Base-by-base conservation (phyloP, 1,284 basidiomycete species). In the Trametes hirsuta region DNA sequence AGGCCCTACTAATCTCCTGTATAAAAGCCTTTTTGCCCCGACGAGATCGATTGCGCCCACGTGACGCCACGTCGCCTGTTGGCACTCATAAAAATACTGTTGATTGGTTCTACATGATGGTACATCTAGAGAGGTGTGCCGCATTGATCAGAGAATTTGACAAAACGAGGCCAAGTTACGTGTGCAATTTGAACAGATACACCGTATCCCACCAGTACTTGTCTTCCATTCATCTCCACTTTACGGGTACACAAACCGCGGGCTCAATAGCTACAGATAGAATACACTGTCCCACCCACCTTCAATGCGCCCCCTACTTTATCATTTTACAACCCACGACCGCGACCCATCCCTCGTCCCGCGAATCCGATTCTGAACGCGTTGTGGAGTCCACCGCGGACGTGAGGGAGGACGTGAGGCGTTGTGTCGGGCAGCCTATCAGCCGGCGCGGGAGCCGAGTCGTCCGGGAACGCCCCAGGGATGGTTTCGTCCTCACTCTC, bases 1-100 rank as follows among this genome's bases (percentile, higher is more conserved):
- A 88, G 85, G 87, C 86, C 87, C 86, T 66, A 63, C 67, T 4
- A 10, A 8, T 46, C 25, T 25, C 8, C 30, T 18, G 30, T 4
- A 11, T 12, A 12, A 40, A 40, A 11, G 3, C 39, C 39, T 40
- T 40, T 44, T 18, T 44, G 8, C 30, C 30, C 30, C 30, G 8
- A 30, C 30, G 30, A 30, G 8, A 30, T 8, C 30, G 30, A 30
- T 8, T 8, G 30, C 8, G 30, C 8, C 8, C 30, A 30, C 30
- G 4, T 4, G 30, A 5, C 30, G 8, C 30, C 30, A 30, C 30
- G 30, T 30, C 8, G 30, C 4, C 30, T 30, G 30, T 5, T 8
- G 30, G 30, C 30, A 30, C 8, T 30, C 30, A 18, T 18, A 18
- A 30, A 30, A 30, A 8, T 4, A 30, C 8, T 30, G 30, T 30